Percentiles rank a stretch among this genome's conserved stretches.
phyloP scores from a whole-genome alignment of 1,139 yeast genomes.

The Zygosaccharomyces sapae region DNA sequence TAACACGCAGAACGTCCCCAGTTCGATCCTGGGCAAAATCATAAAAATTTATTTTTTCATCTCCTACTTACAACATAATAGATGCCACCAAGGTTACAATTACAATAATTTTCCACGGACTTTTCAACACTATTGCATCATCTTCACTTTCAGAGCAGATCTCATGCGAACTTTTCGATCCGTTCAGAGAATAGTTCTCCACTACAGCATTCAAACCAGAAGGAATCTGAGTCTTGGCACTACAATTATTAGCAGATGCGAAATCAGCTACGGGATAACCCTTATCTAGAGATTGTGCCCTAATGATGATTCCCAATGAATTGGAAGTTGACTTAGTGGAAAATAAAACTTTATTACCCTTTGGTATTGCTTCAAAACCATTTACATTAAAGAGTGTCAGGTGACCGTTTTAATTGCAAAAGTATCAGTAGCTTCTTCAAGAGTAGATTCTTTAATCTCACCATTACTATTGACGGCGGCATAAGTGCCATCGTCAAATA shows the following conservation, averaged over 20 bases:
- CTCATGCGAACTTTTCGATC: neutral
- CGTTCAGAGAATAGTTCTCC: neutral
- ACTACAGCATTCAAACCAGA: neutral
- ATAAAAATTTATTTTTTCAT: too few relatives aligned
- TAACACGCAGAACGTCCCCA: neutral
- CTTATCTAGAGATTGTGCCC: constrained; percentile 7
- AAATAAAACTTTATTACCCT: constrained; percentile 8
- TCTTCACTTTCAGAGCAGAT: neutral
- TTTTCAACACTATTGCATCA: neutral
- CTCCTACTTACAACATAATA: too few relatives aligned
- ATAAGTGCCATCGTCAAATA: constrained; percentile 14
- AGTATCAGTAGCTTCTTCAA: constrained; percentile 15
- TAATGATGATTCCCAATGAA: constrained; percentile 11
- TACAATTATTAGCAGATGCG: neutral
- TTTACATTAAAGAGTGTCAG: constrained; percentile 8
- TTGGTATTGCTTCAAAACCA: constrained; percentile 13
- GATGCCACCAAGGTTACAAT: too few relatives aligned
- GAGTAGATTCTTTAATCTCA: constrained; percentile 14
- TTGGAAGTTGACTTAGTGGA: constrained; percentile 5
- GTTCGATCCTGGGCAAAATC: neutral
- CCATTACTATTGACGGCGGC: constrained; percentile 17
- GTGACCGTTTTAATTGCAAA: constrained; percentile 18
- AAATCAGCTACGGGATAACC: constrained; percentile 3
- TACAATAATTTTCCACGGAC: neutral
- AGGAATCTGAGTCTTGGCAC: neutral